phyloP scores from a whole-genome alignment of 2,329 filamentous ascomycete genomes.

The Penicillium griseofulvum region DNA sequence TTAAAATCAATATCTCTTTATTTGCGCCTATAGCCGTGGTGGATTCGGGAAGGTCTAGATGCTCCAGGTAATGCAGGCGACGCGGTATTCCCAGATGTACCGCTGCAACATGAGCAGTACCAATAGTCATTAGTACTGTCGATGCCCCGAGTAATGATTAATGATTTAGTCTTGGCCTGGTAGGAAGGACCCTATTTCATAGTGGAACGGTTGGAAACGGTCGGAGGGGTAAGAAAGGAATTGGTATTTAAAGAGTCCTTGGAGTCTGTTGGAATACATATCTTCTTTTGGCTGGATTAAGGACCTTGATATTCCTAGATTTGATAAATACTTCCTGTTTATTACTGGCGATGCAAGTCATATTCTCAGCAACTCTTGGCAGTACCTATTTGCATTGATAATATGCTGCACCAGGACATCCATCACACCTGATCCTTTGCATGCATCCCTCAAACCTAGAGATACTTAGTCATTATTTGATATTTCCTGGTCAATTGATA shows the following conservation, averaged over 20 bases:
- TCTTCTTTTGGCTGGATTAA: background rate
- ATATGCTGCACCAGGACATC: background rate
- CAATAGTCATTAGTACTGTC: background rate
- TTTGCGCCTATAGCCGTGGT: background rate
- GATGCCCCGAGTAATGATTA: too few relatives aligned
- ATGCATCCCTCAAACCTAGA: background rate
- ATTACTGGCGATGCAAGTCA: constrained; percentile 1
- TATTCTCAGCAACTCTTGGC: constrained; percentile 1
- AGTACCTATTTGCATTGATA: background rate
- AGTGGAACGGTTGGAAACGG: background rate
- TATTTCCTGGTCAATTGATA: background rate
- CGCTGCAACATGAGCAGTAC: background rate
- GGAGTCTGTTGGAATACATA: background rate
- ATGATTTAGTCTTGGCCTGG: background rate
- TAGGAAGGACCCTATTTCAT: background rate
- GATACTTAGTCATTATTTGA: background rate
- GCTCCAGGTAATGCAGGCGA: constrained; percentile 4
- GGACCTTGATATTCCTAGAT: background rate
- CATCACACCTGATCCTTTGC: constrained; percentile 2
- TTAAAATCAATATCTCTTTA: background rate
- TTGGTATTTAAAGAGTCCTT: background rate
- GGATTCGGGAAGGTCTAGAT: constrained; percentile 7
- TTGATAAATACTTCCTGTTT: background rate
- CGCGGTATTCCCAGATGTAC: constrained; percentile 3
- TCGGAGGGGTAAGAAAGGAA: background rate